Conservation (phyloP, 2,329 filamentous ascomycete genomes). For the Fusarium multiceps region DNA sequence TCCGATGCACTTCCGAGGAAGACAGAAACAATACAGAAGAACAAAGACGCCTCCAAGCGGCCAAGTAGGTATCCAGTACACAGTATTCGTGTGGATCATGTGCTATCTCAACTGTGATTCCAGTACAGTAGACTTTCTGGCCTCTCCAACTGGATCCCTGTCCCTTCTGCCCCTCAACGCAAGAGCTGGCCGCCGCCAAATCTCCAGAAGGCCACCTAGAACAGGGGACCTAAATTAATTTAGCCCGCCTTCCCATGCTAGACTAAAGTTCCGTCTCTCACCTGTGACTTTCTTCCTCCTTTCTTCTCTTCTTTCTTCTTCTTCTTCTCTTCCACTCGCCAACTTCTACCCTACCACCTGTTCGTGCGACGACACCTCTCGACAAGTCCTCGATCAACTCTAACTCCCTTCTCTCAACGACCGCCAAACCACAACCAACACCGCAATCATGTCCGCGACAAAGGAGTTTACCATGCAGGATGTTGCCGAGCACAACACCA, state of each 20-base stretch:
- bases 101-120: background rate
- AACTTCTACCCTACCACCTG: background rate
- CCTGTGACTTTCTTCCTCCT: slow-evolving; percentile 29
- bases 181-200: slow-evolving; percentile 17
- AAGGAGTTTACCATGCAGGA: slow-evolving; percentile 79
- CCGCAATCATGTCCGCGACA: slow-evolving; percentile 49
- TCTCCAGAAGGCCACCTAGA: slow-evolving; percentile 32
- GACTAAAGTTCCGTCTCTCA: slow-evolving; percentile 14
- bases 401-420: slow-evolving; percentile 20
- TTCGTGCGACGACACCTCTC: slow-evolving; percentile 30
- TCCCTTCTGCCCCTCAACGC: slow-evolving; percentile 2
- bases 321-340: slow-evolving; percentile 16
- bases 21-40: slow-evolving; percentile 9
- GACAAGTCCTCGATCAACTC: slow-evolving; percentile 14
- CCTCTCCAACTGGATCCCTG: slow-evolving; percentile 8
- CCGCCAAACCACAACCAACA: slow-evolving; percentile 17
- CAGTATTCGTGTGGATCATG: slow-evolving; percentile 9
- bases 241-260: slow-evolving; percentile 4
- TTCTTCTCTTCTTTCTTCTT: slow-evolving; percentile 22
- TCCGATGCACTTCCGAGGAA: slow-evolving; percentile 28
- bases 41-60: background rate
- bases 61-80: slow-evolving; percentile 12
- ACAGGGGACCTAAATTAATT: slow-evolving; percentile 40
- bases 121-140: background rate
- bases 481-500: slow-evolving; percentile 85